Base-by-base conservation (phyloP, 2,329 filamentous ascomycete species). In the Hymenoscyphus repandus region DNA sequence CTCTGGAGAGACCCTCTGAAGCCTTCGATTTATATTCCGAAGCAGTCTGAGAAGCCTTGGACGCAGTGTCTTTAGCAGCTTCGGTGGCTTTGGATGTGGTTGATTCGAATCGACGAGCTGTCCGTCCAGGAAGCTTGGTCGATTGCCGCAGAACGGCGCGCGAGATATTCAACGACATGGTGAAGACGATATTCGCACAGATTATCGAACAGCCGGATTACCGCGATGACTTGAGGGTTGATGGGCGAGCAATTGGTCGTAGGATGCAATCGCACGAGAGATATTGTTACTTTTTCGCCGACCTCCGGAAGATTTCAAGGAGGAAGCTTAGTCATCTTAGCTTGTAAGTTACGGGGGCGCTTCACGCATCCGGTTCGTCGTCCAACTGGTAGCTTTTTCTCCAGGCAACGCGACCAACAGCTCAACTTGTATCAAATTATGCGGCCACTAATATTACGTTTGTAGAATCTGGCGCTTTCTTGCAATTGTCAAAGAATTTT, bases 1-100 rank as follows among this genome's bases (percentile, higher is more conserved):
- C 91, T 67, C 84, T 83, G 63, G 87, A 89, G 49, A 96, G 81
- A 58, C 90, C 90, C 73, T 95, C 79, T 59, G 84, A 79, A 52
- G 90, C 90, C 78, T 90, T 90, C 64, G 76, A 66, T 44, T 73
- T 65, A 63, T 72, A 71, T 55, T 78, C 70, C 58, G 72, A 68
- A 40, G 73, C 72, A 30, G 70, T 64, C 39, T 71, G 60, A 15
- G 68, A 63, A 44, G 72, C 71, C 64, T 77, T 64, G 43, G 70
- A 63, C 34, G 71, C 68, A 50, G 70, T 64, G 38, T 73, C 69
- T 27, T 50, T 50, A 3, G 48, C 69, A 44, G 71, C 68, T 55
- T 74, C 70, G 55, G 69, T 63, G 57, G 74, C 72, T 68, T 76
- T 74, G 54, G 70, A 49, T 54, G 76, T 68, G 58, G 77, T 79